Conservation (phyloP, 345 rosid genomes). For the Pugionium cornutum region DNA sequence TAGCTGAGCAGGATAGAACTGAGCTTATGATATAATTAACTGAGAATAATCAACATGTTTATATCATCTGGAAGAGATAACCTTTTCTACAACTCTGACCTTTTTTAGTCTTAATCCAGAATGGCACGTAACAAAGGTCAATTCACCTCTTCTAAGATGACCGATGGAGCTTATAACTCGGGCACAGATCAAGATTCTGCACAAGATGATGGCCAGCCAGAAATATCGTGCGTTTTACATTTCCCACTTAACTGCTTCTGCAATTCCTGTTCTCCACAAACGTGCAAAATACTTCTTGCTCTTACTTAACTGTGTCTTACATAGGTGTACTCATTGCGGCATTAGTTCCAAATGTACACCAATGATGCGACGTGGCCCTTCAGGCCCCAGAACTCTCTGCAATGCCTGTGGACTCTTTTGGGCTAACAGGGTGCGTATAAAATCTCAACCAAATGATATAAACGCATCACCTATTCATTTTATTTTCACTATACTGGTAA, state of each 20-base stretch:
- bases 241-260: conserved; percentile 10
- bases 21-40: not conserved
- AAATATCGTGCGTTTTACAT: conserved; percentile 63
- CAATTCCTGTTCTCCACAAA: not conserved
- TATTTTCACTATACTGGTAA: not conserved
- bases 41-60: not conserved
- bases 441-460: conserved; percentile 13
- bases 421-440: conserved; percentile 75
- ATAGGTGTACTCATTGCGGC: conserved; percentile 92
- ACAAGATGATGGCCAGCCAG: conserved; percentile 64
- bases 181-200: conserved; percentile 65
- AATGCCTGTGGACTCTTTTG: conserved; percentile 98
- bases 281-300: not conserved
- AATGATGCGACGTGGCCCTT: conserved; percentile 99
- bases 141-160: conserved; percentile 72
- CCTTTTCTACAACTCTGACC: conserved; percentile 4
- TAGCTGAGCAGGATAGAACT: conserved; percentile 22
- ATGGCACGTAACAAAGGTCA: conserved; percentile 98
- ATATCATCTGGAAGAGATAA: conserved; percentile 3
- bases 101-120: conserved; percentile 45
- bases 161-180: conserved; percentile 64
- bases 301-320: conserved; percentile 20
- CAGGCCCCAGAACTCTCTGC: conserved; percentile 96
- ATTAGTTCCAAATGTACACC: conserved; percentile 82
- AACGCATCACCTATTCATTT: not conserved